Percentiles rank a stretch among this genome's conserved stretches.
Evolutionary conservation across 352 stramenopile genomes (phyloP).

Genomic region (Lagenidium giganteum): DNA sequence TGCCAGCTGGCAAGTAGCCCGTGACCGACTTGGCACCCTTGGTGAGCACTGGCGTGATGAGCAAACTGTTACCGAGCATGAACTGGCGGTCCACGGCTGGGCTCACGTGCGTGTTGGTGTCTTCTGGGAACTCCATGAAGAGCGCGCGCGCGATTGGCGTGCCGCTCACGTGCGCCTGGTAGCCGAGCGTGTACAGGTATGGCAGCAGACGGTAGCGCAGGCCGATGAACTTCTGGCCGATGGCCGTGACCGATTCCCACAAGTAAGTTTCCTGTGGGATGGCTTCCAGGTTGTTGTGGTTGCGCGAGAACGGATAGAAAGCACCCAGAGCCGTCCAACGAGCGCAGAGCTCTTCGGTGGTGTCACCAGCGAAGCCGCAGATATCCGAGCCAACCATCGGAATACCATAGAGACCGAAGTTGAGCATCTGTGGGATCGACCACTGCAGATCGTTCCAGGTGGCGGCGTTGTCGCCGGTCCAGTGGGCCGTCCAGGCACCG

Average conservation of each 20-base stretch:
- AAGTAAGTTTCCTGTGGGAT: slow-evolving; percentile 64
- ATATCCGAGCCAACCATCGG: slow-evolving; percentile 82
- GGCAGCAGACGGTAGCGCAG: slow-evolving; percentile 71
- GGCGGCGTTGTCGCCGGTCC: slow-evolving; percentile 74
- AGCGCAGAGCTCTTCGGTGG: slow-evolving; percentile 64
- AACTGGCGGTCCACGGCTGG: slow-evolving; percentile 40
- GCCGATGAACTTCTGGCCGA: slow-evolving; percentile 60
- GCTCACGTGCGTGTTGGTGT: slow-evolving; percentile 15
- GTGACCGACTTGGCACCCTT: slow-evolving; percentile 36
- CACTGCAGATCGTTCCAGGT: slow-evolving; percentile 77
- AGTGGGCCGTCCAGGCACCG: slow-evolving; percentile 59
- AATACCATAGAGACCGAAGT: slow-evolving; percentile 75
- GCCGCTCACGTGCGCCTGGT: slow-evolving; percentile 37
- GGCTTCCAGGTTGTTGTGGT: slow-evolving; percentile 69
- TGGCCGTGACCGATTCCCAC: slow-evolving; percentile 34
- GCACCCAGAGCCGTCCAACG: slow-evolving; percentile 67
- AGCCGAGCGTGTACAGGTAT: slow-evolving; percentile 77
- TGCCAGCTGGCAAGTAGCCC: slow-evolving; percentile 34
- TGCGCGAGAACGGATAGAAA: slow-evolving; percentile 79
- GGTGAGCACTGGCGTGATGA: slow-evolving; percentile 22
- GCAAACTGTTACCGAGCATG: slow-evolving; percentile 31
- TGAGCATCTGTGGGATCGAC: slow-evolving; percentile 60
- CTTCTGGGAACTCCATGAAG: slow-evolving; percentile 58
- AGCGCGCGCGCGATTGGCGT: slow-evolving; percentile 45
- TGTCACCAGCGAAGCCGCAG: slow-evolving; percentile 58